Conservation (phyloP, 805 yeast species). For the Diddensiella santjacobensis region DNA sequence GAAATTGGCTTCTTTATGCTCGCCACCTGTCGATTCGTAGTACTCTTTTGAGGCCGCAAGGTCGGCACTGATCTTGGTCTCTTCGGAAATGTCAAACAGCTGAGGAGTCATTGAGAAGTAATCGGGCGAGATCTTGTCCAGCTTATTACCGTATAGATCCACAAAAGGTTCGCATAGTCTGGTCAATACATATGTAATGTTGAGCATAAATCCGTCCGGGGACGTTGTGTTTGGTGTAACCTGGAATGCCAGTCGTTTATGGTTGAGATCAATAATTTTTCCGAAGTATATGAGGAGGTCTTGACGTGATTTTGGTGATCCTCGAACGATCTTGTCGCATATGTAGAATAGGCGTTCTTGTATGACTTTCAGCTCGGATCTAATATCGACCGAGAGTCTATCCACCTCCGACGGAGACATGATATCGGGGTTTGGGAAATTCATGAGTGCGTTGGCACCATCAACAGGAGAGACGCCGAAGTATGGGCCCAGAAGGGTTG, state of each 20-base stretch:
- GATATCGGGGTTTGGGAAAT: slow-evolving; percentile 25
- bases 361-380: slow-evolving; percentile 24
- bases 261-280: slow-evolving; percentile 72
- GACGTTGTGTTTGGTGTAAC: slow-evolving; percentile 64
- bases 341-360: slow-evolving; percentile 65
- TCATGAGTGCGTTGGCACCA: slow-evolving; percentile 19
- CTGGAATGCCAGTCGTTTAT: slow-evolving; percentile 55
- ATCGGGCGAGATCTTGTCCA: slow-evolving; percentile 71
- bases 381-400: slow-evolving; percentile 22
- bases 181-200: slow-evolving; percentile 62
- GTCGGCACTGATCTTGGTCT: slow-evolving; percentile 78
- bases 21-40: slow-evolving; percentile 35
- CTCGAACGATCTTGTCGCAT: slow-evolving; percentile 70
- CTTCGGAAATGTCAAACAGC: slow-evolving; percentile 67
- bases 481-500: slow-evolving; percentile 73
- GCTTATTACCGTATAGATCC: slow-evolving; percentile 58
- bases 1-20: slow-evolving; percentile 51
- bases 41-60: slow-evolving; percentile 62
- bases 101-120: slow-evolving; percentile 50
- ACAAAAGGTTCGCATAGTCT: slow-evolving; percentile 81
- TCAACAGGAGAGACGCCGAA: slow-evolving; percentile 71
- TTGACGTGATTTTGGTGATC: slow-evolving; percentile 60
- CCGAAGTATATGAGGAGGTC: slow-evolving; percentile 67
- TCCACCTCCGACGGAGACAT: slow-evolving; percentile 14
- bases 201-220: slow-evolving; percentile 77